Evolutionary conservation across 1,284 basidiomycete genomes (phyloP), one percentile per base, ranked within the genome.

Genomic region (Cutaneotrichosporon cavernicola): DNA sequence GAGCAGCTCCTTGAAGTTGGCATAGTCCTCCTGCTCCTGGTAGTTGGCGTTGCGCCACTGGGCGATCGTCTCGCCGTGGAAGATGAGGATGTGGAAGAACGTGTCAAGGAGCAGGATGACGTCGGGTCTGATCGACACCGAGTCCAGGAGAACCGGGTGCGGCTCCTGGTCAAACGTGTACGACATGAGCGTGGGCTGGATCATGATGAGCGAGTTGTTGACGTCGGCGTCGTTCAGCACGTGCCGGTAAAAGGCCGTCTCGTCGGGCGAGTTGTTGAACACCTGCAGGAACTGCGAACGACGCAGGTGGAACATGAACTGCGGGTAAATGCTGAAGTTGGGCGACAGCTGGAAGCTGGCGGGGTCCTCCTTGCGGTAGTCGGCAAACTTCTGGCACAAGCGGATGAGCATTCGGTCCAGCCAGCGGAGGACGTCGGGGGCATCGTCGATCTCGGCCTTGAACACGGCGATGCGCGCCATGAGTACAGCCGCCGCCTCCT

Each of bases 11-110:
- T 94, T 94, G 82, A 99, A 93, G 83, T 98, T 98, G 80, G 98
- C 97, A 73, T 99, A 97, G 40, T 94, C 96, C 76, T 98, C 96
- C 81, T 98, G 95, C 10, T 99, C 95, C 77, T 99, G 97, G 78
- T 99, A 99, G 8, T 95, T 94, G n/a, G 93, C 92, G 82, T 99
- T 98, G 63, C 96, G 87, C 97, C 97, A 99, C 80, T 95, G 90
- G 0, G 96, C 94, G 61, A 99, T 87, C 18, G 94, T 94, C 81
- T 96, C 93, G 34, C 97, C 97, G 78, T 99, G 95, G 90, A 97
- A 99, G 81, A 99, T 99, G 74, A 99, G 89, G 72, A 99, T 97
- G 80, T 99, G 97, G 92, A 99, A 99, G 87, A 97, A 99, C 4
- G 97, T 99, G 78, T 99, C 97, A 68, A 99, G 89, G n/a, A 99